Base-by-base conservation (phyloP, 352 stramenopile genomes). In the Phytopythium boreale region DNA sequence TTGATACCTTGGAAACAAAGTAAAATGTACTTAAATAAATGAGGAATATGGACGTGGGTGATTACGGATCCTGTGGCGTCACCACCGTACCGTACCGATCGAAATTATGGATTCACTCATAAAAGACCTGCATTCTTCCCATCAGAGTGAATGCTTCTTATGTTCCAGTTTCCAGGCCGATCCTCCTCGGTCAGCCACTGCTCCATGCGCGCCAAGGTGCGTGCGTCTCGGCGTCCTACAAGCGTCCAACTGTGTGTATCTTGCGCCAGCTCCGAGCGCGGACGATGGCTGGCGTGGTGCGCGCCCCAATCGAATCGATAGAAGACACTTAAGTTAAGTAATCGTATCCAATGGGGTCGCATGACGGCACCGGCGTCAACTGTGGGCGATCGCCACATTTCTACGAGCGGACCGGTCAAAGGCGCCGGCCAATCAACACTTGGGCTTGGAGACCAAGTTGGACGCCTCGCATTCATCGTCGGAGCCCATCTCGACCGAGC, bases 31-130 rank as follows among this genome's bases (percentile, higher is more conserved):
- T 53, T 7, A 9, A 2, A 20, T 34, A 29, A 53, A 19, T 53
- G 47, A 36, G 47, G 11, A 10, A 27, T 11, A 8, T 53, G 47
- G 29, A 53, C 47, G 36, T 26, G 10, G 20, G 12, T 10, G 47
- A 53, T 53, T 53, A 53, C 22, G 47, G 22, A 53, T 17, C 20
- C 10, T 39, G 34, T 39, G 34, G 10, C 34, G 34, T 39, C 46
- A 52, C 20, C 12, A 12, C 10, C 46, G 9, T 52, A 52, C 46
- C 2, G 47, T 15, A 51, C n/a, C 11, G 34, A 39, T 39, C 7
- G 44, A 22, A 34, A 53, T 31, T 31, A 53, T 53, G 47, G 47
- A 53, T 53, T 34, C 47, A 53, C 20, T 31, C 10, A n/a, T 52
- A 8, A 19, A 11, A 31, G 20, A 24, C 22, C 20, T 52, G 46